Percentiles rank a stretch among this genome's conserved stretches.
Evolutionary conservation across 1,284 basidiomycete genomes (phyloP).

Genomic region (Pseudozyma pruni): DNA sequence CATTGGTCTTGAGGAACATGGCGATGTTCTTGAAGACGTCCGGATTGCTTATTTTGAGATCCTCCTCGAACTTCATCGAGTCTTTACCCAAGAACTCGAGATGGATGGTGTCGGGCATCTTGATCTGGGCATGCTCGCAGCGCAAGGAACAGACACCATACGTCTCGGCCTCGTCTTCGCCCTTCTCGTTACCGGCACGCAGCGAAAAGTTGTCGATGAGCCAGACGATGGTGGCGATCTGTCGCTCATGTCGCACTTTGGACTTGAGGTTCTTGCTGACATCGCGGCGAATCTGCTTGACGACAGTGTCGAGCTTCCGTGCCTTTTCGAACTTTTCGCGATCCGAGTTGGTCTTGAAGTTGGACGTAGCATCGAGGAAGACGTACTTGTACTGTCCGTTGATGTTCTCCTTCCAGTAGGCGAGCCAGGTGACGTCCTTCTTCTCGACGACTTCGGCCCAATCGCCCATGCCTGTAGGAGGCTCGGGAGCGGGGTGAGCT

Average conservation of each 20-base stretch:
- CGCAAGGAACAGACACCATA: constrained; percentile 67
- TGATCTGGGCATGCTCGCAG: constrained; percentile 63
- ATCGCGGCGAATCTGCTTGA: constrained; percentile 60
- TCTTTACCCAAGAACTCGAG: constrained; percentile 67
- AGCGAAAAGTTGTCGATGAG: constrained; percentile 67
- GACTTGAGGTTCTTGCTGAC: constrained; percentile 62
- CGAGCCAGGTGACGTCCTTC: constrained; percentile 67
- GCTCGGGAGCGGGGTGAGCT: constrained; percentile 58
- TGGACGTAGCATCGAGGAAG: constrained; percentile 64
- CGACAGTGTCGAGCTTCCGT: constrained; percentile 60
- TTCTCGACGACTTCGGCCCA: constrained; percentile 65
- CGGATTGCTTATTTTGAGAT: constrained; percentile 57
- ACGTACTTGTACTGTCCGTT: constrained; percentile 67
- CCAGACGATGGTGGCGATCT: constrained; percentile 67
- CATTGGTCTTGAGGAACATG: constrained; percentile 63
- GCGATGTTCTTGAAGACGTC: constrained; percentile 66
- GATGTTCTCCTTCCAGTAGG: constrained; percentile 67
- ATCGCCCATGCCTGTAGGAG: constrained; percentile 60
- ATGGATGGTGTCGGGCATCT: constrained; percentile 60
- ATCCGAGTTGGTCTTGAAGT: constrained; percentile 67
- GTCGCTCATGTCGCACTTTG: constrained; percentile 61
- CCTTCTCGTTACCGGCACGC: constrained; percentile 68
- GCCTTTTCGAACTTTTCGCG: constrained; percentile 67
- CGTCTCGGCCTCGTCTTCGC: constrained; percentile 67
- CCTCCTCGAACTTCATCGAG: constrained; percentile 67